phyloP scores from a whole-genome alignment of 192 early-diverging fungal genomes.

The Coemansia sp. region DNA sequence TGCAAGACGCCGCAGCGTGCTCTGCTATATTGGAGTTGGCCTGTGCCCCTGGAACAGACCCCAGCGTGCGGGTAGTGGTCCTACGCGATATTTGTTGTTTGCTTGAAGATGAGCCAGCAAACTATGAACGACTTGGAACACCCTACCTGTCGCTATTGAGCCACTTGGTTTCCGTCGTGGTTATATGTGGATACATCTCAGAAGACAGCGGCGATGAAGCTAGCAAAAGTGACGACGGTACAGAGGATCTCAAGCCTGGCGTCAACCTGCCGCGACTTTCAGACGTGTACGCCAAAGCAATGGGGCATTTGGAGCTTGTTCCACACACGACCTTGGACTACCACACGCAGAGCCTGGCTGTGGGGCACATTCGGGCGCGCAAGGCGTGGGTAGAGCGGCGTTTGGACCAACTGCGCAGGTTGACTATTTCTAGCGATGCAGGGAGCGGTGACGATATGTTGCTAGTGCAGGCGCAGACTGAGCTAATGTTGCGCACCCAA shows the following conservation, averaged over 20 bases:
- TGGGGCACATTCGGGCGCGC: slow-evolving; percentile 29
- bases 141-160: slow-evolving; percentile 15
- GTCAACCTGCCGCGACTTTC: not conserved
- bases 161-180: slow-evolving; percentile 15
- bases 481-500: slow-evolving; percentile 18
- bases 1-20: slow-evolving; percentile 22
- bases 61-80: slow-evolving; percentile 20
- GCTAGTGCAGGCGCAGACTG: slow-evolving; percentile 15
- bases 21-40: slow-evolving; percentile 30
- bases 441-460: not conserved
- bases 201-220: slow-evolving; percentile 9
- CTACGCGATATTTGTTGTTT: slow-evolving; percentile 18
- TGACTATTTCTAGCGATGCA: not conserved
- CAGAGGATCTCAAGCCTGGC: not conserved
- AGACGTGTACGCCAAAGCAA: slow-evolving; percentile 16
- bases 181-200: slow-evolving; percentile 24
- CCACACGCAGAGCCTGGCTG: slow-evolving; percentile 28
- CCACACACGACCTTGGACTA: slow-evolving; percentile 42
- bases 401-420: slow-evolving; percentile 4
- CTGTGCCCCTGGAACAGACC: slow-evolving; percentile 22
- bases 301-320: slow-evolving; percentile 30
- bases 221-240: not conserved
- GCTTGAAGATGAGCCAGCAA: slow-evolving; percentile 39
- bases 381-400: slow-evolving; percentile 29
- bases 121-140: slow-evolving; percentile 13